A percentile compares a stretch with the other conserved stretches of the same genome.
Evolutionary conservation across 805 yeast species (phyloP).

Genomic region (Candida piceae): DNA sequence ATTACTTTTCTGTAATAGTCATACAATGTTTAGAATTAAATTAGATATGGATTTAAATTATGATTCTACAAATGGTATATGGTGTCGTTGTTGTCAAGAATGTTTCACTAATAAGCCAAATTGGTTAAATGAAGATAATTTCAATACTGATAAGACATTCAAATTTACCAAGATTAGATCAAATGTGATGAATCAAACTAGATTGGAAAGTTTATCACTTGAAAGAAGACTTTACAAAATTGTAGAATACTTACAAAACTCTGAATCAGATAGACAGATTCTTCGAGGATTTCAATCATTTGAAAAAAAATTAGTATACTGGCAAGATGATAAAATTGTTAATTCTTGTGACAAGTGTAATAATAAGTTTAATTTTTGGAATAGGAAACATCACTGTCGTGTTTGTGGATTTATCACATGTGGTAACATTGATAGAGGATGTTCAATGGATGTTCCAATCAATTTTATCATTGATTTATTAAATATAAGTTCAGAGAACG

Average conservation of each 20-base stretch:
- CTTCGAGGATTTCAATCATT: slow-evolving; percentile 25
- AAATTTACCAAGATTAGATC: slow-evolving; percentile 40
- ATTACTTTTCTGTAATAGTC: slow-evolving; percentile 57
- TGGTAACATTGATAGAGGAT: slow-evolving; percentile 53
- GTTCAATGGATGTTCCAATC: slow-evolving; percentile 71
- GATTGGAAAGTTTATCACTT: slow-evolving; percentile 49
- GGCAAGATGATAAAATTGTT: slow-evolving; percentile 55
- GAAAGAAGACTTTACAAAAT: slow-evolving; percentile 57
- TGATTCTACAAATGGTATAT: slow-evolving; percentile 47
- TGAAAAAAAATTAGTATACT: slow-evolving; percentile 49
- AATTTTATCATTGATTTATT: slow-evolving; percentile 35
- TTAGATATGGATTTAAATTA: slow-evolving; percentile 44
- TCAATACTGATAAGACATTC: slow-evolving; percentile 37
- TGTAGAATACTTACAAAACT: slow-evolving; percentile 10
- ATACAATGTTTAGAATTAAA: slow-evolving; percentile 50
- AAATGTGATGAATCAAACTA: slow-evolving; percentile 39
- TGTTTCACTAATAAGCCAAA: slow-evolving; percentile 60
- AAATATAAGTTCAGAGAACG: slow-evolving; percentile 16
- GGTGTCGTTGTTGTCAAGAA: slow-evolving; percentile 63
- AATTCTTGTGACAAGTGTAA: slow-evolving; percentile 61
- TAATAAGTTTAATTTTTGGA: slow-evolving; percentile 45
- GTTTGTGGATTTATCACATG: slow-evolving; percentile 83
- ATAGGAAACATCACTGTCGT: slow-evolving; percentile 87
- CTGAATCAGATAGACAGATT: no score
- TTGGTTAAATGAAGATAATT: slow-evolving; percentile 21